Base-by-base conservation (phyloP, 1,139 yeast species). In the Blastobotrys illinoisensis region DNA sequence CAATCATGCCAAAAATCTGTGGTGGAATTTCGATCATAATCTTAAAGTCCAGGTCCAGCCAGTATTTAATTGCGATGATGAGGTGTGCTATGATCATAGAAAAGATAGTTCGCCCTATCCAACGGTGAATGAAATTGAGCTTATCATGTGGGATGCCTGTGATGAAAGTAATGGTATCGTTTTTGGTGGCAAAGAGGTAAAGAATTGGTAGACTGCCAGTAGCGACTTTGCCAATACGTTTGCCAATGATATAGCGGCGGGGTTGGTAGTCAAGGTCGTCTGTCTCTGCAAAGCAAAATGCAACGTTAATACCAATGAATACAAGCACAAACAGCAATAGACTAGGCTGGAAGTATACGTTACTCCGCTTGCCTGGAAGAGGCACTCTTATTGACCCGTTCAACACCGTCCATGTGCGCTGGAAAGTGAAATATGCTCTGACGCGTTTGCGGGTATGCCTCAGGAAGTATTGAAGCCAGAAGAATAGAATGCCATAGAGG, bases 1-100 rank as follows among this genome's bases (percentile, higher is more conserved):
- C 75, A 54, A 78, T 78, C 67, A 76, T 73, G 6, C 82, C 82
- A 64, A 78, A 79, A 19, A 75, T 76, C 59, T 76, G 79, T 1
- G 82, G 81, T 1, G 82, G 82, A 46, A 79, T 77, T 11, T 66
- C 56, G 20, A 77, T 58, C 80, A 77, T 77, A 14, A 75, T 64
- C 16, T 65, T 59, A 57, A 77, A 74, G 20, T 74, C 68, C 51
- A 76, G 56, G 4, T 65, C 64, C 21, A 76, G 59, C 82, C 82
- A 79, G 59, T 78, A 78, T 21, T 66, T 60, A 18, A 71, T 61
- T 1, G 72, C 59, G 45, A 76, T 58, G 13, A 64, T 66, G 49
- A 75, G 59, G 62, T 79, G 82, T 5, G 72, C 60, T 1, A 74
- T 68, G n/a, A 74, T 66, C 68, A 74, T 65, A 3, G 63, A 49